Percentiles rank a stretch among this genome's conserved stretches.
These are phyloP conservation scores for Ustilago xerochloae DNA, from an alignment of 1,284 basidiomycete species.

Conservation along the genomic window DNA sequence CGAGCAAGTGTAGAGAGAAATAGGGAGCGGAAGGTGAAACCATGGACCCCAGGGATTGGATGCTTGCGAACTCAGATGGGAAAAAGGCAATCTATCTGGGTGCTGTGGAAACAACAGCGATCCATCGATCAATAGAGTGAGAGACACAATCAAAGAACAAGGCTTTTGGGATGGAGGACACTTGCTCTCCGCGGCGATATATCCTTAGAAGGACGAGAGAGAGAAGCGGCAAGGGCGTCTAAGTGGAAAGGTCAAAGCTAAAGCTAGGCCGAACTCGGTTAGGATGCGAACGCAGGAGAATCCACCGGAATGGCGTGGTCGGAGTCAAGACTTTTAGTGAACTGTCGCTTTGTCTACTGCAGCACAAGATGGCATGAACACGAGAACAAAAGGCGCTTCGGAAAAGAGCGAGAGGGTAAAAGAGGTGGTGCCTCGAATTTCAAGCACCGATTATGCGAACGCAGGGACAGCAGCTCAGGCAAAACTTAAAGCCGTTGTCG, in stretches of 20 bases:
- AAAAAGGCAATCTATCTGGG: slow-evolving; percentile 8
- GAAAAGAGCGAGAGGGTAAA: too few relatives aligned
- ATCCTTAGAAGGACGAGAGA: background rate
- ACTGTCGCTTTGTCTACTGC: slow-evolving; percentile 5
- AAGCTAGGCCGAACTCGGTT: background rate
- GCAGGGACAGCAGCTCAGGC: slow-evolving; percentile 11
- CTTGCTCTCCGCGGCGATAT: background rate
- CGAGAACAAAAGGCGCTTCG: background rate
- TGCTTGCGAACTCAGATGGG: background rate
- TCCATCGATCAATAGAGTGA: too few relatives aligned
- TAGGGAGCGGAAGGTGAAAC: background rate
- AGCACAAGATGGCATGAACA: background rate
- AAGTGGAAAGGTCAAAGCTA: too few relatives aligned
- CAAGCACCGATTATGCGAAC: slow-evolving; percentile 35
- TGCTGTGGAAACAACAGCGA: slow-evolving; percentile 5
- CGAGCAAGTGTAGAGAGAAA: background rate
- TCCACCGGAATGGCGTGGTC: background rate
- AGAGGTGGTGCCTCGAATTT: slow-evolving; percentile 10
- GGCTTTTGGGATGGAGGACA: too few relatives aligned
- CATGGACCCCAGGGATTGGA: slow-evolving; percentile 4
- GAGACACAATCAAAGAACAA: too few relatives aligned
- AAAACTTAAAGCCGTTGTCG: slow-evolving; percentile 10
- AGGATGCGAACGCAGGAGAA: background rate
- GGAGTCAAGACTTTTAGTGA: background rate
- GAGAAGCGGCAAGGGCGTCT: background rate